Evolutionary conservation across 2,329 filamentous ascomycete genomes (phyloP).

Genomic region (Sporothrix mexicana): DNA sequence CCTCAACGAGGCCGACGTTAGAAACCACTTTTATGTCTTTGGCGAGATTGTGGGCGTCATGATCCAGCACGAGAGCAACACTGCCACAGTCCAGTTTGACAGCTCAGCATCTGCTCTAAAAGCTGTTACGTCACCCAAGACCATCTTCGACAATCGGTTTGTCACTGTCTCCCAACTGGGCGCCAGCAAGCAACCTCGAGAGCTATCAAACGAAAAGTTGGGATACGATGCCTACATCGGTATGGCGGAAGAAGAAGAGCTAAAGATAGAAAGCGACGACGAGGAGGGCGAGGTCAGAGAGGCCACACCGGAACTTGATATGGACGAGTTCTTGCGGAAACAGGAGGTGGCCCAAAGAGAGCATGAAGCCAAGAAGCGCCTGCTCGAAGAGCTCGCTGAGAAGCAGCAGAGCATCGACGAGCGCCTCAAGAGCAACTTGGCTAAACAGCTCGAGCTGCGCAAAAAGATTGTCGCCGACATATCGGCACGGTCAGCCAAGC

Average conservation of each 20-base stretch:
- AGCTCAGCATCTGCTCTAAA: conserved; percentile 69
- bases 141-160: conserved; percentile 83
- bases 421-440: conserved; percentile 65
- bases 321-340: conserved; percentile 69
- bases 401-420: conserved; percentile 66
- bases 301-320: conserved; percentile 61
- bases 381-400: conserved; percentile 66
- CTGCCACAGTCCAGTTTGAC: conserved; percentile 73
- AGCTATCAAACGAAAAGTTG: no score
- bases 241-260: no score
- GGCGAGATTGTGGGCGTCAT: conserved; percentile 68
- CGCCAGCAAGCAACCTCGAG: conserved; percentile 42
- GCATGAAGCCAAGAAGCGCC: conserved; percentile 68
- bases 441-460: conserved; percentile 69
- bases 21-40: conserved; percentile 73
- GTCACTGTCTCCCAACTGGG: conserved; percentile 84
- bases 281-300: conserved; percentile 43
- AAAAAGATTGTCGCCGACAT: conserved; percentile 66
- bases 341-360: conserved; percentile 75
- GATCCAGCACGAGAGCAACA: conserved; percentile 68
- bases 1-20: conserved; percentile 68
- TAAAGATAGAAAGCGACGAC: conserved; percentile 23
- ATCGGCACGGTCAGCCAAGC: conserved; percentile 47
- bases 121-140: conserved; percentile 77
- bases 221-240: conserved; percentile 41